Evolutionary conservation across 495 filamentous ascomycete genomes (phyloP), one percentile per base, ranked within the genome.

Genomic region (Baudoinia panamericana): DNA sequence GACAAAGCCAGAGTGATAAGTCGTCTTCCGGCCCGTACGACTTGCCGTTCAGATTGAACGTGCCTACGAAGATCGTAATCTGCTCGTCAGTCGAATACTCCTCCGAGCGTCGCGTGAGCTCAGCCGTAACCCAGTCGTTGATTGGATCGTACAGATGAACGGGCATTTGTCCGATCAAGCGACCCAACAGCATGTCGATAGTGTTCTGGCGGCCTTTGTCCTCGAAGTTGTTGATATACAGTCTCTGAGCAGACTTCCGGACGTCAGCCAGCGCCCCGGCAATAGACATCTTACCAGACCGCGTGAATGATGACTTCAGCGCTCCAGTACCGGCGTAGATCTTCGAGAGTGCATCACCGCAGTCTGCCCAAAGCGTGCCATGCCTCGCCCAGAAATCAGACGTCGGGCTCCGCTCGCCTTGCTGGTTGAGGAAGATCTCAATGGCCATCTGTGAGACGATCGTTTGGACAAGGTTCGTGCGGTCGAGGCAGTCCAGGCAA

Each of bases 281-380:
- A 26, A 95, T 52, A 12, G 86, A 93, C 85, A 93, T 93, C 60
- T 95, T 97, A 19, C 90, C 90, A 54, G 80, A 76, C 30, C 90
- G 70, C n/a, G 90, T 97, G 51, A 92, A 97, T 0, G 88, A 95
- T 8, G 84, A 85, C 53, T 94, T 95, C 27, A 97, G 64, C 35
- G 90, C 90, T 1, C 92, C 90, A 7, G 90, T 97, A 24, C 90
- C 90, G 7, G 90, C 92, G 58, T 97, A 97, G 15, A 95, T 96
- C 53, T 84, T 82, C 1, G 86, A 93, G 18, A 97, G 63, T 11
- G 85, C 76, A 66, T 97, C 90, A 21, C 90, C 90, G 64, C 95
- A 95, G 57, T 97, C 90, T n/a, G 90, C 90, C 90, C 90, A 97
- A 2, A 97, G 66, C 43, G 71, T 85, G 21, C 84, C 84, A 61